Evolutionary conservation across 2,329 filamentous ascomycete species (phyloP).

Genomic region (Chrysoporthe puriensis): DNA sequence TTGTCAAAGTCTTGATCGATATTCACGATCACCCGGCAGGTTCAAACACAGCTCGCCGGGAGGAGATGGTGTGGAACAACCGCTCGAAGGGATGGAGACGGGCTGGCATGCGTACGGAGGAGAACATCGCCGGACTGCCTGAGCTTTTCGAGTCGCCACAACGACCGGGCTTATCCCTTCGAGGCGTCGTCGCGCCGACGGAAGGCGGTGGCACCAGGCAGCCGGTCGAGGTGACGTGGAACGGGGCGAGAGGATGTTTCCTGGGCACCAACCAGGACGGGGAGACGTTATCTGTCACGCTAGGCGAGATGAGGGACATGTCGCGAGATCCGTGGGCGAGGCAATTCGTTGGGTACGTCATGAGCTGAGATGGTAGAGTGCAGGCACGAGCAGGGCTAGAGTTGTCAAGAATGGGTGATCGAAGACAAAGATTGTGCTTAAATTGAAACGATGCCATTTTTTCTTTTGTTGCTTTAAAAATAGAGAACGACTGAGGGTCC

Average conservation of each 20-base stretch:
- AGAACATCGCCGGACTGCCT: not conserved
- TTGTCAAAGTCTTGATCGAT: not conserved
- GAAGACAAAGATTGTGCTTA: no score
- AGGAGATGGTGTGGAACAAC: not conserved
- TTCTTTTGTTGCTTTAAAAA: no score
- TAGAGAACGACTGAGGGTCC: no score
- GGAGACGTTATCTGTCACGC: not conserved
- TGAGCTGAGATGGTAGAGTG: not conserved
- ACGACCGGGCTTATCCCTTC: not conserved
- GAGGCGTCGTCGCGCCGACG: not conserved
- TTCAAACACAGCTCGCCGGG: not conserved
- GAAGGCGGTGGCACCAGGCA: not conserved
- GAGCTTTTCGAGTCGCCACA: not conserved
- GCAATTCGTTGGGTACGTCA: constrained; percentile 1
- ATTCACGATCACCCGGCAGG: not conserved
- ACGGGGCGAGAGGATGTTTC: not conserved
- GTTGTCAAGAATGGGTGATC: no score
- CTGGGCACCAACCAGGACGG: not conserved
- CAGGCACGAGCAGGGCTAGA: not conserved
- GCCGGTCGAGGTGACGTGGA: not conserved
- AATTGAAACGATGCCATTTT: no score
- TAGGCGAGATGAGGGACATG: constrained; percentile 1
- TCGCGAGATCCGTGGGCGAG: not conserved
- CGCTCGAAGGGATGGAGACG: not conserved
- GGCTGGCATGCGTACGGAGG: not conserved